phyloP scores from a whole-genome alignment of 2,329 filamentous ascomycete genomes.

The Xylariaceae sp. region DNA sequence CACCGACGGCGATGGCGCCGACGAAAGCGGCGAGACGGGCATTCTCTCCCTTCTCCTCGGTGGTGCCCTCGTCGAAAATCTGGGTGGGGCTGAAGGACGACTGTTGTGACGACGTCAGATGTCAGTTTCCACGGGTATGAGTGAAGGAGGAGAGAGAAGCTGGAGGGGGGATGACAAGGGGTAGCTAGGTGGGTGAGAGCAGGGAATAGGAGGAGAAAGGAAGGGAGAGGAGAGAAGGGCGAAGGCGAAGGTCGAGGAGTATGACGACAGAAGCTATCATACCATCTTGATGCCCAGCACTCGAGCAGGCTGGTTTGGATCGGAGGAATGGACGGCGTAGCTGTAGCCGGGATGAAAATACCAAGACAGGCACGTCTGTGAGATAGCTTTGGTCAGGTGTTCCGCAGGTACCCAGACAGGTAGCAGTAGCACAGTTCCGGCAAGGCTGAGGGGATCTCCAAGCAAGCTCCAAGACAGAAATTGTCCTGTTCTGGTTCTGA shows the following conservation, averaged over 20 bases:
- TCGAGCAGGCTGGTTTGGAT: neutral
- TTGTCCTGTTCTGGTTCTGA: conserved; percentile 3
- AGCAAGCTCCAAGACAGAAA: conserved; percentile 6
- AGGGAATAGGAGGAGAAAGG: too few relatives aligned
- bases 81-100: conserved; percentile 80
- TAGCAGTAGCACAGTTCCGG: neutral
- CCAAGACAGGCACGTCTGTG: neutral
- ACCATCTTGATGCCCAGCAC: conserved; percentile 16
- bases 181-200: too few relatives aligned
- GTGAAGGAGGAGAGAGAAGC: too few relatives aligned
- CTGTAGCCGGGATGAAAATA: neutral
- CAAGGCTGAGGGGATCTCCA: neutral
- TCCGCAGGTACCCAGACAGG: neutral
- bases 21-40: conserved; percentile 97
- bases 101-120: conserved; percentile 26
- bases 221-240: too few relatives aligned
- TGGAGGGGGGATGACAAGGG: too few relatives aligned
- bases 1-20: conserved; percentile 94
- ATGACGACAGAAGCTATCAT: neutral
- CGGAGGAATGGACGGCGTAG: neutral
- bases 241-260: too few relatives aligned
- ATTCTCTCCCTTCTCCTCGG: conserved; percentile 98
- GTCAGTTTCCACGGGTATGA: too few relatives aligned
- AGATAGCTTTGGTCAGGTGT: too few relatives aligned
- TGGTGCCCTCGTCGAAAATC: conserved; percentile 96